These are phyloP conservation scores for Conringia planisiliqua DNA, from an alignment of 345 rosid species.

Conservation along the genomic window DNA sequence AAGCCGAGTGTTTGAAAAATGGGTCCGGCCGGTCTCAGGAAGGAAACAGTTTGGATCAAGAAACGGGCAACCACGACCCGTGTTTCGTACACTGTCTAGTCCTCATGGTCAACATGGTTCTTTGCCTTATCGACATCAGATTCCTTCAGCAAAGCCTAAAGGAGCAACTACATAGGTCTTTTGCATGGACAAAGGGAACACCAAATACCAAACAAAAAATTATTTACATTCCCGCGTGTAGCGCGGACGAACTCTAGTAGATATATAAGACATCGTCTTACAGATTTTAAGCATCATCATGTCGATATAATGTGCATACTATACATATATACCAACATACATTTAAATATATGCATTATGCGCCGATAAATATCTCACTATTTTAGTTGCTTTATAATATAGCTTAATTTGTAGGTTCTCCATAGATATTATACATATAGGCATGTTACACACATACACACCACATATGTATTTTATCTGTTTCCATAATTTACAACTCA, in stretches of 20 bases:
- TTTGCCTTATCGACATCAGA: conserved; percentile 65
- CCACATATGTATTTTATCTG: too few relatives aligned
- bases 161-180: conserved; percentile 33
- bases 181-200: neutral
- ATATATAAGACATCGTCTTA: neutral
- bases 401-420: too few relatives aligned
- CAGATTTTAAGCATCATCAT: neutral
- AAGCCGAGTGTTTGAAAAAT: conserved; percentile 49
- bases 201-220: neutral
- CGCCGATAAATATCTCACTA: too few relatives aligned
- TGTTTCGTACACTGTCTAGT: conserved; percentile 65
- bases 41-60: conserved; percentile 46
- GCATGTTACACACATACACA: too few relatives aligned
- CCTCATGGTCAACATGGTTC: conserved; percentile 70
- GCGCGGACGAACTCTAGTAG: too few relatives aligned
- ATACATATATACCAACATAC: too few relatives aligned
- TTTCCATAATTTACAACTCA: too few relatives aligned
- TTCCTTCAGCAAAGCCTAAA: conserved; percentile 71
- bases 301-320: neutral
- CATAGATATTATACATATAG: neutral
- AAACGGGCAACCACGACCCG: conserved; percentile 44
- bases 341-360: too few relatives aligned
- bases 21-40: conserved; percentile 40
- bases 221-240: too few relatives aligned
- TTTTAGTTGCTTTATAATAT: too few relatives aligned